Evolutionary conservation across 805 yeast species (phyloP).

Genomic region (Nakazawaea populi): DNA sequence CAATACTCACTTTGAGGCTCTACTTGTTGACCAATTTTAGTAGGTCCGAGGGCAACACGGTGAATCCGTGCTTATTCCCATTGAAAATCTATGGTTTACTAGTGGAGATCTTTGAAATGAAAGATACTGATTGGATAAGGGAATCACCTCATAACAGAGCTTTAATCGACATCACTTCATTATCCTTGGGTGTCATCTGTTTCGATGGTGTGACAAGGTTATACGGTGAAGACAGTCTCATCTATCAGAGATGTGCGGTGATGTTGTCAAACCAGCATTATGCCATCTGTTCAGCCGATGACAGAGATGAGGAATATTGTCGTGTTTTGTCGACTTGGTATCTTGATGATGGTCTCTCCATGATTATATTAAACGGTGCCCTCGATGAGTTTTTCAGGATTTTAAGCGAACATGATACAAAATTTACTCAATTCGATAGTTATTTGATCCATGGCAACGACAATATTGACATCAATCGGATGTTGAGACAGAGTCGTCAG

Average conservation of each 20-base stretch:
- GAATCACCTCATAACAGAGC: neutral
- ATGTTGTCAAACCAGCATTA: neutral
- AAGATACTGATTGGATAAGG: neutral
- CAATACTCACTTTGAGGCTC: neutral
- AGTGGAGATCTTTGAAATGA: neutral
- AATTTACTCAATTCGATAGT: neutral
- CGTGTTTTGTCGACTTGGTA: neutral
- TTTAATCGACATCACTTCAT: neutral
- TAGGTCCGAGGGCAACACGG: neutral
- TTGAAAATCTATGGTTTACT: neutral
- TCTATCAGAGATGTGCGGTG: neutral
- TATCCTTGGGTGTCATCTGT: neutral
- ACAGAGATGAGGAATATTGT: neutral
- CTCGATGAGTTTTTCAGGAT: neutral
- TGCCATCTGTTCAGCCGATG: neutral
- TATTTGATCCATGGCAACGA: neutral
- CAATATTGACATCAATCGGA: neutral
- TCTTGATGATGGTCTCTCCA: neutral
- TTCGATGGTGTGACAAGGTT: neutral
- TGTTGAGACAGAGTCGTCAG: neutral
- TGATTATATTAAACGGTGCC: neutral
- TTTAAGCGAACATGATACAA: neutral
- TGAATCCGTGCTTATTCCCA: neutral
- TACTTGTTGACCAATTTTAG: neutral
- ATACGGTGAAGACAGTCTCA: neutral